Percentiles rank a stretch among this genome's conserved stretches.
Conservation (phyloP, 306 rosid species). For the Dicorynia guianensis region DNA sequence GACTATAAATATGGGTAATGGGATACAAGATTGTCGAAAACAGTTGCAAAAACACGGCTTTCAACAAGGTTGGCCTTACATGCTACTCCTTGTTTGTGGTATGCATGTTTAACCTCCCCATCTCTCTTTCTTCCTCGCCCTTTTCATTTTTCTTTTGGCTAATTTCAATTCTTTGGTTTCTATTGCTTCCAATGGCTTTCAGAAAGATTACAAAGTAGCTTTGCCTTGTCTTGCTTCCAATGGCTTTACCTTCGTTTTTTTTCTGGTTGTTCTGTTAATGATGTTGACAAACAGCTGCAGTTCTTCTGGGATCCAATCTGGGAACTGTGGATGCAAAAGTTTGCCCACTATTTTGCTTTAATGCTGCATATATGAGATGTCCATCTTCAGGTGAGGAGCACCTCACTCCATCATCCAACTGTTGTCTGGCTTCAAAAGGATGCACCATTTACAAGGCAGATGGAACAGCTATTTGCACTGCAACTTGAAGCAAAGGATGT, state of each 20-base stretch:
- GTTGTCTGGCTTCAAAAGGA: constrained; percentile 50
- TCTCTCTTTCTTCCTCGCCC: background rate
- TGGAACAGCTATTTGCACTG: constrained; percentile 48
- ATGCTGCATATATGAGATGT: constrained; percentile 55
- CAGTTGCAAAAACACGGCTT: too few relatives aligned
- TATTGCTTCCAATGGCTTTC: too few relatives aligned
- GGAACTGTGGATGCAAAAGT: constrained; percentile 17
- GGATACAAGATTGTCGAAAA: too few relatives aligned
- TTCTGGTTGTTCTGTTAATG: background rate
- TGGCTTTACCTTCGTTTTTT: background rate
- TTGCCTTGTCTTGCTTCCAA: background rate
- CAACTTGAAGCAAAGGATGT: background rate
- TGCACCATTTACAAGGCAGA: constrained; percentile 42
- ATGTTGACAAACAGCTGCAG: constrained; percentile 26
- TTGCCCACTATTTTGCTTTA: constrained; percentile 35
- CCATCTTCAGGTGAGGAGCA: constrained; percentile 48
- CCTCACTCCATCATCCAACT: constrained; percentile 51
- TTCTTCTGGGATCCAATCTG: constrained; percentile 20
- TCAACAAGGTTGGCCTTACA: too few relatives aligned
- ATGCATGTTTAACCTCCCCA: background rate
- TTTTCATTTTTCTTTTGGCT: too few relatives aligned
- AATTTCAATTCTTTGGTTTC: too few relatives aligned
- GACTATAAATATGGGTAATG: too few relatives aligned
- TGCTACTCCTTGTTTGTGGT: too few relatives aligned
- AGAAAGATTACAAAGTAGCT: too few relatives aligned